Percentiles rank a stretch among this genome's conserved stretches.
phyloP scores from a whole-genome alignment of 2,329 filamentous ascomycete genomes.

The Talaromyces sp. region DNA sequence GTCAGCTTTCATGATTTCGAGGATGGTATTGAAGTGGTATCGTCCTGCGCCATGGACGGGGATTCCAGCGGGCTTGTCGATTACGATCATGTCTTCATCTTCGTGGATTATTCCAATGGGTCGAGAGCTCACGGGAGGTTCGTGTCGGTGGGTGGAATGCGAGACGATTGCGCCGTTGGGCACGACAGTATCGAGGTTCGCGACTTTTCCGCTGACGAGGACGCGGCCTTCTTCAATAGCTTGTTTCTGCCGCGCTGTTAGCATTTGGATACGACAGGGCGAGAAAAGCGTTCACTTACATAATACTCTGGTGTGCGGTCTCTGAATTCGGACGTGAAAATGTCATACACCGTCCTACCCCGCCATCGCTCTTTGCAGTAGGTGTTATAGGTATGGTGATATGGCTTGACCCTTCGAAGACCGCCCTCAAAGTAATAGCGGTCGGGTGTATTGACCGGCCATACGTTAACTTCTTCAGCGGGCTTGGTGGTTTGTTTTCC shows the following conservation, averaged over 20 bases:
- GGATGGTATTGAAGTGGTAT: constrained; percentile 91
- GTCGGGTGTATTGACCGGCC: constrained; percentile 45
- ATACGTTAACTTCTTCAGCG: constrained; percentile 26
- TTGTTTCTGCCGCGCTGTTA: constrained; percentile 48
- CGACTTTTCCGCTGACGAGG: constrained; percentile 72
- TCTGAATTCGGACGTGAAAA: constrained; percentile 88
- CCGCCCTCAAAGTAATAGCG: constrained; percentile 84
- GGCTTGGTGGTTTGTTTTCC: constrained; percentile 23
- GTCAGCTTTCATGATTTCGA: constrained; percentile 88
- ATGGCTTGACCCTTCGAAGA: constrained; percentile 45
- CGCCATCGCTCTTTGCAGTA: constrained; percentile 60
- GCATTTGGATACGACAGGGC: neutral
- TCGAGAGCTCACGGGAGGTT: constrained; percentile 82
- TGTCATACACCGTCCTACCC: constrained; percentile 72
- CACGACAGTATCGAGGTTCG: constrained; percentile 64
- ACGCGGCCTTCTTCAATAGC: constrained; percentile 80
- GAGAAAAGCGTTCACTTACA: constrained; percentile 44
- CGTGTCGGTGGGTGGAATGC: constrained; percentile 91
- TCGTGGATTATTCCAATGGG: constrained; percentile 83
- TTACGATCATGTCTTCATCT: constrained; percentile 88
- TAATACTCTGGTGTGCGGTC: constrained; percentile 87
- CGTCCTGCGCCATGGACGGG: constrained; percentile 93
- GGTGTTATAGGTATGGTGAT: constrained; percentile 47
- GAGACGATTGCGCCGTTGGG: constrained; percentile 89
- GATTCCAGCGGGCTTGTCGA: constrained; percentile 93